A percentile compares a stretch with the other conserved stretches of the same genome.
These are phyloP conservation scores for Komagataella ulmi DNA, from an alignment of 805 yeast species.

Conservation along the genomic window DNA sequence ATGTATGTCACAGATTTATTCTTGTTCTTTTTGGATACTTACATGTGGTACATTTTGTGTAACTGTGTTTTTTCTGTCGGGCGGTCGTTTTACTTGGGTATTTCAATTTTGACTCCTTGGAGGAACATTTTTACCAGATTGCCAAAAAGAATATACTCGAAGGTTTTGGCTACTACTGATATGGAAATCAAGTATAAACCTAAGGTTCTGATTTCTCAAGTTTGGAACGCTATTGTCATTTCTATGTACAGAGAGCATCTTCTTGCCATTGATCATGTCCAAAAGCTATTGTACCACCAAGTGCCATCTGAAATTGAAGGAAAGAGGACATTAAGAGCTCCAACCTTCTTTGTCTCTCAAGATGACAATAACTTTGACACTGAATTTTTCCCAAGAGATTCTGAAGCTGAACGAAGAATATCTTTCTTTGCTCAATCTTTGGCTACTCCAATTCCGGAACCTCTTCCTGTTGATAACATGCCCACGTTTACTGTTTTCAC, in stretches of 20 bases:
- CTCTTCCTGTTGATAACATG: constrained; percentile 98
- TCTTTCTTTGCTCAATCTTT: constrained; percentile 98
- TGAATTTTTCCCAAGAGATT: constrained; percentile 92
- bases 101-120: constrained; percentile 98
- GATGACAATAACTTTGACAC: constrained; percentile 92
- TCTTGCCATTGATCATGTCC: constrained; percentile 96
- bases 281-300: constrained; percentile 92
- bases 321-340: constrained; percentile 95
- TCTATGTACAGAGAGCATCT: constrained; percentile 99
- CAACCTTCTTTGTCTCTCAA: constrained; percentile 96
- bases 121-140: constrained; percentile 95
- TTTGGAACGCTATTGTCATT: constrained; percentile 97
- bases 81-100: constrained; percentile 97
- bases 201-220: constrained; percentile 93
- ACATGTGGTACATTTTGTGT: constrained; percentile 94
- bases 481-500: constrained; percentile 96
- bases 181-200: constrained; percentile 99
- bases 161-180: constrained; percentile 94
- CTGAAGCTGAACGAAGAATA: constrained; percentile 99
- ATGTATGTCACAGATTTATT: constrained; percentile 89
- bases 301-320: constrained; percentile 98
- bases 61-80: constrained; percentile 95
- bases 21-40: constrained; percentile 96
- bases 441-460: constrained; percentile 98
- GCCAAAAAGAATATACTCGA: constrained; percentile 98